Conservation (phyloP, 1,139 yeast genomes). For the Saccharomyces pastorianus region DNA sequence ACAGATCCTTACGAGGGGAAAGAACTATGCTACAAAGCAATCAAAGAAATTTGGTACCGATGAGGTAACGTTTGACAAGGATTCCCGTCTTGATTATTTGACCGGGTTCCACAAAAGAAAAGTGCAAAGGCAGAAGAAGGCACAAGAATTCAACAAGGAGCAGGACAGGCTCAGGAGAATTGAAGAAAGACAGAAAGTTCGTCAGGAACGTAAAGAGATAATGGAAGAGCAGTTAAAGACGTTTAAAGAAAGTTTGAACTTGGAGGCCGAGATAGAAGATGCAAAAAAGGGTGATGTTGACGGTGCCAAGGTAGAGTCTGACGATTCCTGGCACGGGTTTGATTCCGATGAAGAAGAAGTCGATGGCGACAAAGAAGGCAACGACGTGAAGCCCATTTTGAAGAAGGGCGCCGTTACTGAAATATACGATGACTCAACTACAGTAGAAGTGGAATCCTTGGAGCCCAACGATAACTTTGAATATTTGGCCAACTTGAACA, state of each 20-base stretch:
- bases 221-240: slow-evolving; percentile 55
- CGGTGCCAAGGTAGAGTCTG: slow-evolving; percentile 10
- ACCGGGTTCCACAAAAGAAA: slow-evolving; percentile 96
- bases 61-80: slow-evolving; percentile 75
- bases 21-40: slow-evolving; percentile 62
- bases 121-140: slow-evolving; percentile 77
- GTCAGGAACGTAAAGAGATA: slow-evolving; percentile 59
- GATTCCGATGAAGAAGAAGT: slow-evolving; percentile 24
- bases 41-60: slow-evolving; percentile 54
- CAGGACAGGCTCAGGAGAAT: slow-evolving; percentile 63
- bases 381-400: slow-evolving; percentile 34
- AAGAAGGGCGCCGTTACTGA: slow-evolving; percentile 29
- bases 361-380: slow-evolving; percentile 19
- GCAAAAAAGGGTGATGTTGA: slow-evolving; percentile 8
- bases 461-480: slow-evolving; percentile 48
- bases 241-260: slow-evolving; percentile 48
- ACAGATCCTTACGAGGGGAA: slow-evolving; percentile 83
- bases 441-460: slow-evolving; percentile 50
- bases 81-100: slow-evolving; percentile 65
- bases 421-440: slow-evolving; percentile 40
- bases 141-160: slow-evolving; percentile 65
- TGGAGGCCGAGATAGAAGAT: slow-evolving; percentile 32
- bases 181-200: slow-evolving; percentile 59
- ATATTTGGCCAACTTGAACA: slow-evolving; percentile 51
- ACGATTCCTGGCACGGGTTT: slow-evolving; percentile 37